phyloP scores from a whole-genome alignment of 1,284 basidiomycete genomes.

The Albatrellus sp. region DNA sequence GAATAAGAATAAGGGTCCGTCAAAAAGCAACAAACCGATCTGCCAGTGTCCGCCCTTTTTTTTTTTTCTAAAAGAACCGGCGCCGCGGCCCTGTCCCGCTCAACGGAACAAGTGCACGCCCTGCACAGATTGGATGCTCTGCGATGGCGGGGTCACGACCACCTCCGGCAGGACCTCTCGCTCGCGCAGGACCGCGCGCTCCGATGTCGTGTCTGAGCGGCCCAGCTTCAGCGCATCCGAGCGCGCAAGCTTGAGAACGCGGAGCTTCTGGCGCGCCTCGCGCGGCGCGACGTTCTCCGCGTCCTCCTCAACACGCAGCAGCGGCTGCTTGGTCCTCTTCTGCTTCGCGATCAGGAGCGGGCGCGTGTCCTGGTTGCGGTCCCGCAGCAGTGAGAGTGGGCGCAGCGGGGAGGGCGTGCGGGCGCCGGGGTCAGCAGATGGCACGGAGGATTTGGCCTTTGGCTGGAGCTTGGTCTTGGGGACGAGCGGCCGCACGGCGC shows the following conservation, averaged over 20 bases:
- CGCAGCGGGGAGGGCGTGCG: constrained; percentile 33
- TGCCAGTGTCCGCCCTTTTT: too few relatives aligned
- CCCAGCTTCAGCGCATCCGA: constrained; percentile 33
- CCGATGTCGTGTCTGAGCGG: constrained; percentile 48
- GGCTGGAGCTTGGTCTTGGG: constrained; percentile 36
- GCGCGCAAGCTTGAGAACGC: constrained; percentile 28
- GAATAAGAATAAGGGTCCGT: too few relatives aligned
- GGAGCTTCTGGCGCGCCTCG: background rate
- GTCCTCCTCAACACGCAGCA: constrained; percentile 19
- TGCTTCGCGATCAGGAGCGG: constrained; percentile 42
- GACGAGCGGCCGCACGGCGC: constrained; percentile 36
- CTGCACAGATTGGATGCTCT: constrained; percentile 11
- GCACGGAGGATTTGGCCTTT: constrained; percentile 21
- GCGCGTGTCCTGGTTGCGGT: constrained; percentile 31
- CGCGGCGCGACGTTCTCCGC: constrained; percentile 26
- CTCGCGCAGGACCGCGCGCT: constrained; percentile 33
- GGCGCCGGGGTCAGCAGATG: too few relatives aligned
- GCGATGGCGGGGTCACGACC: constrained; percentile 32
- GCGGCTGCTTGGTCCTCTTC: constrained; percentile 24
- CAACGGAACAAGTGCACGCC: constrained; percentile 3
- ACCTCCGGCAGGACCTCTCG: constrained; percentile 31
- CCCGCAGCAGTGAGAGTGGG: constrained; percentile 50
- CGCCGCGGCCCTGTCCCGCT: background rate
- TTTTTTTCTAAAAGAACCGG: too few relatives aligned
- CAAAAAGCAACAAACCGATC: too few relatives aligned